phyloP scores from a whole-genome alignment of 1,139 yeast species.

The Saccharomyces uvarum region DNA sequence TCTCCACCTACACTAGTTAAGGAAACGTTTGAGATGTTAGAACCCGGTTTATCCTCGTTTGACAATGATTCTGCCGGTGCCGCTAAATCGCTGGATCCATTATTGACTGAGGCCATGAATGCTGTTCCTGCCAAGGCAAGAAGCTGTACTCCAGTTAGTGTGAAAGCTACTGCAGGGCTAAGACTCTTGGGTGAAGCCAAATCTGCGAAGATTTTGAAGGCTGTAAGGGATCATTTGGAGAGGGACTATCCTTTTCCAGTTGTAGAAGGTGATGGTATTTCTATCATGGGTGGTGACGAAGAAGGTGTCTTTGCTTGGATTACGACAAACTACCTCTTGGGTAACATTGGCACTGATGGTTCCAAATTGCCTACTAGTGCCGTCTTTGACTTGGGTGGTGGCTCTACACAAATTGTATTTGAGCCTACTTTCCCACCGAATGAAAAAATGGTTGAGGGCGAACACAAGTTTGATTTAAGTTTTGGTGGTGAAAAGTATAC shows the following conservation, averaged over 20 bases:
- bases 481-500: conserved; percentile 77
- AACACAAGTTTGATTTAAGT: conserved; percentile 70
- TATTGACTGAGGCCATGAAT: conserved; percentile 64
- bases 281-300: conserved; percentile 91
- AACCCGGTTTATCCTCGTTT: conserved; percentile 86
- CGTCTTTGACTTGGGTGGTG: conserved; percentile 96
- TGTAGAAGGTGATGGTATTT: conserved; percentile 73
- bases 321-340: conserved; percentile 84
- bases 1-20: conserved; percentile 70
- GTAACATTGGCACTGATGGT: conserved; percentile 68
- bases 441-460: conserved; percentile 70
- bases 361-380: conserved; percentile 82
- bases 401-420: conserved; percentile 95
- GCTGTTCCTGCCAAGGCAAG: conserved; percentile 68
- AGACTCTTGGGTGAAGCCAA: conserved; percentile 75
- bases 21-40: conserved; percentile 80
- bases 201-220: conserved; percentile 58
- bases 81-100: conserved; percentile 76
- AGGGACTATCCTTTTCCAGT: conserved; percentile 83
- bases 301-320: conserved; percentile 99
- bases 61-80: conserved; percentile 78
- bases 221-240: conserved; percentile 70
- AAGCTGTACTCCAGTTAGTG: conserved; percentile 84
- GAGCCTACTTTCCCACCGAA: conserved; percentile 68
- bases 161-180: conserved; percentile 96